Evolutionary conservation across 345 rosid species (phyloP).

Genomic region (Eucalyptus viminalis): DNA sequence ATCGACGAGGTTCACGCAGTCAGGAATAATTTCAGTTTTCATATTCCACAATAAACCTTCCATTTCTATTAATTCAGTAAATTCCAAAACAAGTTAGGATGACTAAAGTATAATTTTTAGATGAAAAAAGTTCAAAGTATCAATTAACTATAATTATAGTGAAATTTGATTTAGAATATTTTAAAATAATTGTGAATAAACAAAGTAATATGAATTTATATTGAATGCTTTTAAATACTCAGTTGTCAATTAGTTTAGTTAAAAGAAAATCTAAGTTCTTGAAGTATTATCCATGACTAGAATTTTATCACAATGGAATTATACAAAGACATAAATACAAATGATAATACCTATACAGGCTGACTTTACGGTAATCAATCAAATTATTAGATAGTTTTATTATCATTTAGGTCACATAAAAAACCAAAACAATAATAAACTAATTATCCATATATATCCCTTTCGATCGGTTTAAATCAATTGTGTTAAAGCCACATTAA

Average conservation of each 20-base stretch:
- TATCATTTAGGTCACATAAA: background rate
- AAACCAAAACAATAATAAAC: background rate
- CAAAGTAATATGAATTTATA: background rate
- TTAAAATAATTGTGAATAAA: background rate
- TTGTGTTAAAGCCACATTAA: background rate
- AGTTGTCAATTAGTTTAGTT: no score
- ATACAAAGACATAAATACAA: no score
- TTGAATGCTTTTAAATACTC: no score
- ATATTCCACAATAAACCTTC: background rate
- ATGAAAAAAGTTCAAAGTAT: background rate
- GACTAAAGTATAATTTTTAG: background rate
- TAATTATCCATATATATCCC: background rate
- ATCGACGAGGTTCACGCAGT: background rate
- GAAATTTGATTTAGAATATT: background rate
- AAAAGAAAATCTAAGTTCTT: background rate
- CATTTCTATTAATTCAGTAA: background rate
- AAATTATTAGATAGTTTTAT: no score
- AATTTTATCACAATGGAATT: background rate
- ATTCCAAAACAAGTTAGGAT: background rate
- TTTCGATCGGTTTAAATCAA: background rate
- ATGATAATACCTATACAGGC: no score
- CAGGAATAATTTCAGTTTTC: background rate
- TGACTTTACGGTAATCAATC: fast-evolving
- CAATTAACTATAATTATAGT: background rate
- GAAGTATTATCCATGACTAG: background rate